Base-by-base conservation (phyloP, 2,329 filamentous ascomycete genomes). In the Colletotrichum tropicale region DNA sequence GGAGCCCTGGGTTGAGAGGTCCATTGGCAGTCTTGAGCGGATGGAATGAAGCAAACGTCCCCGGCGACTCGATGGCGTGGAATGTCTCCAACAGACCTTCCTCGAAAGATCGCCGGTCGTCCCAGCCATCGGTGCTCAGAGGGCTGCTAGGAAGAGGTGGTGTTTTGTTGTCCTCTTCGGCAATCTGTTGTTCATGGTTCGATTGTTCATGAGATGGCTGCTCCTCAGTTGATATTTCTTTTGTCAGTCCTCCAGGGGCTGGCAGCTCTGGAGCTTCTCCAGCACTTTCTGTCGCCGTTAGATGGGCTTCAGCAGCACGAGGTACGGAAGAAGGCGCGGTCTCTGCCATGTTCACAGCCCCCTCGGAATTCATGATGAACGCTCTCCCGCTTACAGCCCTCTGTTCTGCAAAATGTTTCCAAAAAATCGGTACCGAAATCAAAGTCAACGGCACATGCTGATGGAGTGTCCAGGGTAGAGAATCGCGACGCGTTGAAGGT, bases 11-110 rank as follows among this genome's bases (percentile, higher is more conserved):
- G 62, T 75, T 70, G 13, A 67, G 34, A 8, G 24, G 13, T 13
- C 28, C 58, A 48, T 48, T 48, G 43, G 43, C 18, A n/a, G 43
- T 21, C 30, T 34, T 13, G 8, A 77, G 8, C 9, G 24, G 18
- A 5, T 43, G 52, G 24, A 77, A 75, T 1, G 71, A 71, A 26
- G 78, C 78, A 30, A 80, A 80, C 13, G 78, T 75, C 2, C 77
- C 78, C 4, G 73, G 26, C 5, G 71, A 26, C n/a, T 78, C 8
- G 61, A 80, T 75, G 69, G 34, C 16, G 1, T 62, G 38, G n/a
- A 80, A 48, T 0, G 69, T 67, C 3, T 67, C 8, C 36, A 69
- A 30, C 4, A 80, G 66, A n/a, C 76, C 74, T 6, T 65, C 28
- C 21, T 78, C 70, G 18, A 72, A 72, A 24, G 61, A 21, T 26